phyloP scores from a whole-genome alignment of 1,284 basidiomycete species.

The Apiotrichum porosum region DNA sequence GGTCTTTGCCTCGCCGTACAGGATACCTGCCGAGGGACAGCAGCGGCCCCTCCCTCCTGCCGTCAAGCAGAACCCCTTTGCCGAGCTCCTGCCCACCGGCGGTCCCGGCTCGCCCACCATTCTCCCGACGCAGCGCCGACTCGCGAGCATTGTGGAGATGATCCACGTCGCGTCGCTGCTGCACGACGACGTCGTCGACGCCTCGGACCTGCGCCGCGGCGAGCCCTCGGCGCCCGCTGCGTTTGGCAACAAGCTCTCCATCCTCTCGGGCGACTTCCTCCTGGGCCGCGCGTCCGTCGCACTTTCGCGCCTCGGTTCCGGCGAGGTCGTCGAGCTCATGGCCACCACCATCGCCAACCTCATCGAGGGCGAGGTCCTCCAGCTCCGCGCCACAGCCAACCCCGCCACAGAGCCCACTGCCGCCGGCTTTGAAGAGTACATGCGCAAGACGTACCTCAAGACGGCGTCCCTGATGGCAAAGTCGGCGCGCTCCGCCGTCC shows the following conservation, averaged over 20 bases:
- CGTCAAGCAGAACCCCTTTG: constrained; percentile 16
- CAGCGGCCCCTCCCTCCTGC: constrained; percentile 4
- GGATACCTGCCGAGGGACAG: neutral
- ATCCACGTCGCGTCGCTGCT: constrained; percentile 94
- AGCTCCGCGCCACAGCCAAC: constrained; percentile 57
- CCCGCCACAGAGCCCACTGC: constrained; percentile 40
- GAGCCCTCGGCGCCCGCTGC: constrained; percentile 76
- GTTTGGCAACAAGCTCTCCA: constrained; percentile 92
- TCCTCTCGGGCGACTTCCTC: constrained; percentile 93
- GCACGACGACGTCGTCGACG: constrained; percentile 93
- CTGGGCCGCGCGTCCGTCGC: constrained; percentile 86
- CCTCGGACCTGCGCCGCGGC: constrained; percentile 73
- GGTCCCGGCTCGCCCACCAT: constrained; percentile 31
- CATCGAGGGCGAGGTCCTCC: constrained; percentile 93
- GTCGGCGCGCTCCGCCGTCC: constrained; percentile 77
- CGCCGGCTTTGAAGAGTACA: constrained; percentile 70
- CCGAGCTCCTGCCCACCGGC: constrained; percentile 9
- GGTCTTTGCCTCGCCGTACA: constrained; percentile 25
- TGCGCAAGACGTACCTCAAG: constrained; percentile 93
- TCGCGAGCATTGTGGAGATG: constrained; percentile 98
- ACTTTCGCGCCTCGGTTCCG: constrained; percentile 76
- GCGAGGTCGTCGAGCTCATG: constrained; percentile 89
- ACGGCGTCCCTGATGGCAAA: constrained; percentile 96
- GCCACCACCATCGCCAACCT: constrained; percentile 90
- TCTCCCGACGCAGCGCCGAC: constrained; percentile 81